Evolutionary conservation across 2,329 filamentous ascomycete genomes (phyloP).

Genomic region (Bipolaris oryzae): DNA sequence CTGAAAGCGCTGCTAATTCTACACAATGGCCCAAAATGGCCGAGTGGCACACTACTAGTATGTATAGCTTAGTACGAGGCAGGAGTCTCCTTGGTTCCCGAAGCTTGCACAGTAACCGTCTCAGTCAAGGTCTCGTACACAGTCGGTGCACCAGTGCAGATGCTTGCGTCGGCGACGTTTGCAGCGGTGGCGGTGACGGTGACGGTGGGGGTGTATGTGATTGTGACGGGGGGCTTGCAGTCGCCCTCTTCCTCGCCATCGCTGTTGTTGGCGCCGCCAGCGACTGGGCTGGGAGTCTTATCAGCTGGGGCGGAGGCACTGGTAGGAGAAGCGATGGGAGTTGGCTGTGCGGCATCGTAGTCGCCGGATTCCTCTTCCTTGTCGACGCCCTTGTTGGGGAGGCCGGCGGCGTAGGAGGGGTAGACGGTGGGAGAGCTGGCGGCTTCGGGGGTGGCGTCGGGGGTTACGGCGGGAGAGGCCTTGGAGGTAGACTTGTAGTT

Average conservation of each 20-base stretch:
- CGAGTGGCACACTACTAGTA: too few relatives aligned
- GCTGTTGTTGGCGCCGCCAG: not conserved
- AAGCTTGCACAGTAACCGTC: constrained; percentile 28
- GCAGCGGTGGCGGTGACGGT: constrained; percentile 31
- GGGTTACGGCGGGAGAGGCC: not conserved
- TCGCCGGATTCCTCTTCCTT: not conserved
- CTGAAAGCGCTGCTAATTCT: not conserved
- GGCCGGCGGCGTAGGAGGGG: constrained; percentile 16
- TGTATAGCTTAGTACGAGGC: constrained; percentile 3
- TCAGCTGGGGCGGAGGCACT: constrained; percentile 16
- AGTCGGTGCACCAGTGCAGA: constrained; percentile 16
- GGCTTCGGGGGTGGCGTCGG: constrained; percentile 2
- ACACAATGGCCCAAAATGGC: too few relatives aligned
- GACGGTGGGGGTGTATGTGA: constrained; percentile 39
- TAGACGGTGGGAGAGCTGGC: constrained; percentile 2
- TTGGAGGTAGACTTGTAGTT: constrained; percentile 3
- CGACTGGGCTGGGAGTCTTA: constrained; percentile 9
- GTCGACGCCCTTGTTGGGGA: constrained; percentile 19
- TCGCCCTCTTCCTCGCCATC: constrained; percentile 6
- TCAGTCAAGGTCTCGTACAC: constrained; percentile 32
- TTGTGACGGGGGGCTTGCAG: constrained; percentile 30
- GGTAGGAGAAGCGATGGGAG: constrained; percentile 10
- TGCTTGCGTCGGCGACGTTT: constrained; percentile 14
- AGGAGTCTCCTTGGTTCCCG: constrained; percentile 4
- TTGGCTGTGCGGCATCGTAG: constrained; percentile 8